Conservation (phyloP, 1,284 basidiomycete species). For the Cutaneotrichosporon mucoides region DNA sequence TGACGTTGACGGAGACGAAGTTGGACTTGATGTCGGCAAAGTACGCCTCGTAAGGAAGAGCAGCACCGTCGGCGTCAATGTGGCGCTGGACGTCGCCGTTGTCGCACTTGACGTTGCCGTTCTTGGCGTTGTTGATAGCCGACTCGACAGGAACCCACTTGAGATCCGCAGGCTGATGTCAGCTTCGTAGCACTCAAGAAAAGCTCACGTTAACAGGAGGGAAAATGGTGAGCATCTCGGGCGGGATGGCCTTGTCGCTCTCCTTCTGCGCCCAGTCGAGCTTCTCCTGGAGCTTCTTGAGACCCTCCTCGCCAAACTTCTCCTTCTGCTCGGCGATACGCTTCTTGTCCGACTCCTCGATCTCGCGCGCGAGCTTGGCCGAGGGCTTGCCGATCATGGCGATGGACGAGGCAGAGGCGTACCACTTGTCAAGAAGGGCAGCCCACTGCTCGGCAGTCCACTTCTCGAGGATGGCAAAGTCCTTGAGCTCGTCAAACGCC, state of each 20-base stretch:
- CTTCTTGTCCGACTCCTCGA: constrained; percentile 77
- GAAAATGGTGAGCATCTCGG: constrained; percentile 74
- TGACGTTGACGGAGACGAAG: constrained; percentile 78
- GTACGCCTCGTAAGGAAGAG: constrained; percentile 83
- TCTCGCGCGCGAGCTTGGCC: constrained; percentile 70
- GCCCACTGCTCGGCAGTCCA: constrained; percentile 81
- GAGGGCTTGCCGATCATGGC: constrained; percentile 85
- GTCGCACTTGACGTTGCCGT: constrained; percentile 24
- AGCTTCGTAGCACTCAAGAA: neutral
- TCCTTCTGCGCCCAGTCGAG: constrained; percentile 80
- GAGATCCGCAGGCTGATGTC: constrained; percentile 64
- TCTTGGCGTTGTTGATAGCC: constrained; percentile 41
- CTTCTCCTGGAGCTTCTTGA: constrained; percentile 65
- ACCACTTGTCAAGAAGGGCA: constrained; percentile 75
- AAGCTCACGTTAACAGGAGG: constrained; percentile 66
- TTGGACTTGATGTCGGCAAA: constrained; percentile 90
- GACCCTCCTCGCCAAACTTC: constrained; percentile 72
- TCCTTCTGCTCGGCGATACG: constrained; percentile 68
- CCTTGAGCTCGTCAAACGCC: constrained; percentile 73
- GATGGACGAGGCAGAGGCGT: constrained; percentile 65
- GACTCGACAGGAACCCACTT: constrained; percentile 91
- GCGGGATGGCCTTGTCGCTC: constrained; percentile 79
- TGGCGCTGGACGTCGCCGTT: constrained; percentile 56
- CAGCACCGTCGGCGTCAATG: constrained; percentile 64
- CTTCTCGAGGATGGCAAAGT: constrained; percentile 62